Percentiles rank a stretch among this genome's conserved stretches.
Conservation (phyloP, 2,329 filamentous ascomycete genomes). For the Ambrosiella xylebori region DNA sequence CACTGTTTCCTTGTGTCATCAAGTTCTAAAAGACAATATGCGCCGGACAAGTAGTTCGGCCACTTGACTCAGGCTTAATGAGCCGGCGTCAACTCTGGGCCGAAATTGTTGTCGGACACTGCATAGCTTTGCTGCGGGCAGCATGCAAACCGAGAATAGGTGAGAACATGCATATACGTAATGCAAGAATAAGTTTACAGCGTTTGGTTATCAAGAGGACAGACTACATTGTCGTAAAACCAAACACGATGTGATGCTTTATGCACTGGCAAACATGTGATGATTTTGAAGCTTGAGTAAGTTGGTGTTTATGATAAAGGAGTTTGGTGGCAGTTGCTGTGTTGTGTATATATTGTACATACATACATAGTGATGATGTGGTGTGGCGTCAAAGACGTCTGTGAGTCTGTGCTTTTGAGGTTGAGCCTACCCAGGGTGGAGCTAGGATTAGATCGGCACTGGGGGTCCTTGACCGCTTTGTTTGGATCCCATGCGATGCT, state of each 20-base stretch:
- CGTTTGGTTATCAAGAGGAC: not conserved
- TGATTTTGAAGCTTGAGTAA: too few relatives aligned
- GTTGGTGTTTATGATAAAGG: too few relatives aligned
- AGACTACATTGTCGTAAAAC: not conserved
- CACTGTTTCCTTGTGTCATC: not conserved
- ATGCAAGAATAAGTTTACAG: not conserved
- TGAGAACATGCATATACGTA: not conserved
- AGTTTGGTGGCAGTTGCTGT: too few relatives aligned
- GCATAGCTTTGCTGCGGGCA: not conserved
- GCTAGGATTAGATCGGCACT: not conserved
- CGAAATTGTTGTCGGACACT: too few relatives aligned
- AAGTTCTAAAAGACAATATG: not conserved
- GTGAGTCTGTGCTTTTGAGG: not conserved
- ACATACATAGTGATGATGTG: too few relatives aligned
- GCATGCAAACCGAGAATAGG: not conserved
- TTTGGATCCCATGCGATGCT: not conserved
- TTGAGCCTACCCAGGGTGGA: not conserved
- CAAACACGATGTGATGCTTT: not conserved
- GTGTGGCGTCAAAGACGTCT: too few relatives aligned
- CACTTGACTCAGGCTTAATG: not conserved
- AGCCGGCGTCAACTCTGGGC: not conserved
- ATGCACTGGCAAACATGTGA: too few relatives aligned
- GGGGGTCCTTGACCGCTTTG: not conserved
- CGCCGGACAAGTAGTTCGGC: not conserved
- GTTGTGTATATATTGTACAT: too few relatives aligned